Evolutionary conservation across 371 early-diverging fungal genomes (phyloP).

Genomic region (Apophysomyces elegans): DNA sequence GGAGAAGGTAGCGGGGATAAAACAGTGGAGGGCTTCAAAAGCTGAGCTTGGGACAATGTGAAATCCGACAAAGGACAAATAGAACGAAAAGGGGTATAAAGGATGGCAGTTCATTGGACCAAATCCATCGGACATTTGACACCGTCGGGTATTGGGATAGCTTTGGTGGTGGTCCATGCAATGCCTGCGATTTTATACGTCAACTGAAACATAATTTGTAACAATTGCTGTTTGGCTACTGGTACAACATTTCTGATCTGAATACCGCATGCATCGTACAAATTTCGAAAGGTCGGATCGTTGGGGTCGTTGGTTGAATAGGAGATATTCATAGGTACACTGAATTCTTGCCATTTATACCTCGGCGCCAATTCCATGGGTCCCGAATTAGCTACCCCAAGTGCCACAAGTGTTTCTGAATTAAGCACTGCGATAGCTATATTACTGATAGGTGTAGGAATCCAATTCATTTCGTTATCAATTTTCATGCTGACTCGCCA

Average conservation of each 20-base stretch:
- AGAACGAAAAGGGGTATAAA: background rate
- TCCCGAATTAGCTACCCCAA: conserved; percentile 20
- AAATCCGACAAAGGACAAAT: too few relatives aligned
- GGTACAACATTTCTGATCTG: conserved; percentile 23
- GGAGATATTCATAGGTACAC: conserved; percentile 22
- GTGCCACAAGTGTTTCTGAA: conserved; percentile 16
- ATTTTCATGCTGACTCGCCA: conserved; percentile 34
- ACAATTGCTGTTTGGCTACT: conserved; percentile 23
- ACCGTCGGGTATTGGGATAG: conserved; percentile 21
- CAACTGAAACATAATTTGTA: conserved; percentile 35
- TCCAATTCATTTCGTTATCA: conserved; percentile 38
- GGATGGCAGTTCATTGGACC: conserved; percentile 1
- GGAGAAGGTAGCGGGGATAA: too few relatives aligned
- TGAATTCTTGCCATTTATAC: conserved; percentile 9
- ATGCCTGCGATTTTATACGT: conserved; percentile 39
- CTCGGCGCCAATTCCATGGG: conserved; percentile 15
- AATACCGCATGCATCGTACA: conserved; percentile 43
- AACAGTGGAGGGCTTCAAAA: too few relatives aligned
- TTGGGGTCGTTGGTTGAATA: conserved; percentile 25
- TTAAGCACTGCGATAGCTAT: conserved; percentile 25
- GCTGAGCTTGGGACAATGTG: too few relatives aligned
- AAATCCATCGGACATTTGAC: conserved; percentile 28
- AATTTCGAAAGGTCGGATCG: conserved; percentile 39
- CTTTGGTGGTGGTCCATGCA: conserved; percentile 32
- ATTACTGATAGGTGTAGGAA: conserved; percentile 29